Percentiles rank a stretch among this genome's conserved stretches.
Conservation (phyloP, 148 eudicot genomes). For the Euryodendron excelsum region DNA sequence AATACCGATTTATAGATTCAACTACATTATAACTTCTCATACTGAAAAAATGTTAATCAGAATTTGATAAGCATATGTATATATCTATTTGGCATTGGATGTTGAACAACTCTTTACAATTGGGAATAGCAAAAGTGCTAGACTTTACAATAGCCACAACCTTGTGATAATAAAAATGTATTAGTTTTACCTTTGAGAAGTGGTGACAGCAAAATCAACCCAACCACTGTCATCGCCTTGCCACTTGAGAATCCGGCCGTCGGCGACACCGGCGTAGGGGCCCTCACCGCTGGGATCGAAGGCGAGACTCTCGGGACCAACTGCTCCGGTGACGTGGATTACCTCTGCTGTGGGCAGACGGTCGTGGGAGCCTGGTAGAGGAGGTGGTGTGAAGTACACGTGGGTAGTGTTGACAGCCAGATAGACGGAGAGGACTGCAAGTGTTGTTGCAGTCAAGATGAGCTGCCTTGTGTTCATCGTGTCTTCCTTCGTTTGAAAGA, state of each 20-base stretch:
- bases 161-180: not conserved
- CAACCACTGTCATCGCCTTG: constrained; percentile 32
- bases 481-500: not conserved
- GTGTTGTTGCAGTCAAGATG: constrained; percentile 21
- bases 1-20: too few relatives aligned
- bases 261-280: constrained; percentile 80
- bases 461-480: constrained; percentile 27
- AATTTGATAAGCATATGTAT: too few relatives aligned
- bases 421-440: constrained; percentile 29
- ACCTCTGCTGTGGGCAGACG: constrained; percentile 28
- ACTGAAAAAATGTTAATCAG: too few relatives aligned
- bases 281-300: constrained; percentile 66
- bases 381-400: constrained; percentile 26
- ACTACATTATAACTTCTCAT: too few relatives aligned
- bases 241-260: constrained; percentile 78
- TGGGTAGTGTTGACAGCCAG: constrained; percentile 13
- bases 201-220: constrained; percentile 76
- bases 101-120: too few relatives aligned
- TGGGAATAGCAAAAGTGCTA: too few relatives aligned
- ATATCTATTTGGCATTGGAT: too few relatives aligned
- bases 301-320: constrained; percentile 80
- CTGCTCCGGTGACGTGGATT: constrained; percentile 31
- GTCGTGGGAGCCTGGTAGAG: constrained; percentile 29
- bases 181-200: constrained; percentile 48
- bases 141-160: too few relatives aligned